Evolutionary conservation across 805 yeast species (phyloP).

Genomic region (Pachysolen tannophilus): DNA sequence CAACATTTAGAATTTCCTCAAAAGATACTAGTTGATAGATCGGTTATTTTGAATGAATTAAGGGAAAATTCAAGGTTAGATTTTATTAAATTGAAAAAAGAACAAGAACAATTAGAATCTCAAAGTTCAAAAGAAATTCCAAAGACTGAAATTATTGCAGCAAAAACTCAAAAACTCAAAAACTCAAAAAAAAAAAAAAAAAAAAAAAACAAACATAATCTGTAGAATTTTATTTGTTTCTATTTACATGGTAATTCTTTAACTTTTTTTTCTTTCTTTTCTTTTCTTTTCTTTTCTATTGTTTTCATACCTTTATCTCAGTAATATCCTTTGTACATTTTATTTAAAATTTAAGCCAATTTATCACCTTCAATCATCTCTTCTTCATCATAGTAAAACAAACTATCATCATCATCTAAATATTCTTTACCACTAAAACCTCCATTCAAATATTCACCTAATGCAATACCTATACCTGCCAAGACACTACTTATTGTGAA

Average conservation of each 20-base stretch:
- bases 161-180: too few species aligned
- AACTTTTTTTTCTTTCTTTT: too few species aligned
- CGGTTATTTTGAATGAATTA: constrained; percentile 55
- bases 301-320: too few species aligned
- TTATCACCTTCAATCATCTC: constrained; percentile 20
- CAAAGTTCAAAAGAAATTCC: too few species aligned
- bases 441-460: constrained; percentile 17
- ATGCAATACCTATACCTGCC: constrained; percentile 21
- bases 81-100: background rate
- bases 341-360: constrained; percentile 3
- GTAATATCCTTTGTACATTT: too few species aligned
- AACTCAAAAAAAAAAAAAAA: too few species aligned
- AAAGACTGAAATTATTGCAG: too few species aligned
- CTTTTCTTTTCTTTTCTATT: too few species aligned
- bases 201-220: too few species aligned
- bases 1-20: constrained; percentile 50
- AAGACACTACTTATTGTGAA: constrained; percentile 35
- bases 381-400: constrained; percentile 22
- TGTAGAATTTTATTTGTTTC: too few species aligned
- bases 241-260: too few species aligned
- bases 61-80: constrained; percentile 19
- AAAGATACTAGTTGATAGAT: constrained; percentile 48
- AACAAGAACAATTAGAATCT: background rate
- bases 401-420: constrained; percentile 15
- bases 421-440: constrained; percentile 8